Conservation (phyloP, 768 basidiomycete genomes). For the Podaxis pistillaris region DNA sequence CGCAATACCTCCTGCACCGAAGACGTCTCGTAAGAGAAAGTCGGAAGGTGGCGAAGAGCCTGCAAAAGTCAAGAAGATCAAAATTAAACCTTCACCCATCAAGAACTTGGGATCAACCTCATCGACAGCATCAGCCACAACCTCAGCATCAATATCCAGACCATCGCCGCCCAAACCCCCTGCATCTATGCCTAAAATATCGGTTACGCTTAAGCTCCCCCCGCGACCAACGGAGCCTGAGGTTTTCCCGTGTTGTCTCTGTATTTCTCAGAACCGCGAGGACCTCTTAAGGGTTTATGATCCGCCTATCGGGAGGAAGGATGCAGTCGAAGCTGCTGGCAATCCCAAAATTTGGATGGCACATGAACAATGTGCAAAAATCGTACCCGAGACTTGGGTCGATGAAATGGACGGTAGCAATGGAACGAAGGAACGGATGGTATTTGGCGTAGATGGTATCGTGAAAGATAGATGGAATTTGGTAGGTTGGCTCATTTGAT, state of each 20-base stretch:
- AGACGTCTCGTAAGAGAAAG: conserved; percentile 36
- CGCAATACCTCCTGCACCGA: conserved; percentile 30
- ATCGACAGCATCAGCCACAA: conserved; percentile 9
- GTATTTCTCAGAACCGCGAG: conserved; percentile 49
- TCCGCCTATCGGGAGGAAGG: conserved; percentile 56
- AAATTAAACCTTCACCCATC: conserved; percentile 33
- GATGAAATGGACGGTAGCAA: conserved; percentile 55
- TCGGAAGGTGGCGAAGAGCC: conserved; percentile 32
- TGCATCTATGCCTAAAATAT: conserved; percentile 36
- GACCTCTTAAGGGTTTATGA: conserved; percentile 68
- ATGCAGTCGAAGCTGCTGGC: conserved; percentile 46
- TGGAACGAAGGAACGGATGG: conserved; percentile 48
- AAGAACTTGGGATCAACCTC: conserved; percentile 23
- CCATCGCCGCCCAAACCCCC: conserved; percentile 8
- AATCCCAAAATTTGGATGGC: conserved; percentile 63
- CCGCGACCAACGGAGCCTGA: conserved; percentile 58
- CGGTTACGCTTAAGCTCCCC: conserved; percentile 66
- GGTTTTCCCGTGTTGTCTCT: conserved; percentile 66
- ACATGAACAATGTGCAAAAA: conserved; percentile 75
- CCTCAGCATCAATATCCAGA: background rate
- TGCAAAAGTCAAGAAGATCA: conserved; percentile 51
- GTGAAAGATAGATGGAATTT: conserved; percentile 92
- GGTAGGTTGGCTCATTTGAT: conserved; percentile 44
- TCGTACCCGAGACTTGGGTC: conserved; percentile 92
- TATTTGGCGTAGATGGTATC: conserved; percentile 86